These are phyloP conservation scores for Penicillium sp. DNA, from an alignment of 2,329 filamentous ascomycete genomes.

Conservation along the genomic window DNA sequence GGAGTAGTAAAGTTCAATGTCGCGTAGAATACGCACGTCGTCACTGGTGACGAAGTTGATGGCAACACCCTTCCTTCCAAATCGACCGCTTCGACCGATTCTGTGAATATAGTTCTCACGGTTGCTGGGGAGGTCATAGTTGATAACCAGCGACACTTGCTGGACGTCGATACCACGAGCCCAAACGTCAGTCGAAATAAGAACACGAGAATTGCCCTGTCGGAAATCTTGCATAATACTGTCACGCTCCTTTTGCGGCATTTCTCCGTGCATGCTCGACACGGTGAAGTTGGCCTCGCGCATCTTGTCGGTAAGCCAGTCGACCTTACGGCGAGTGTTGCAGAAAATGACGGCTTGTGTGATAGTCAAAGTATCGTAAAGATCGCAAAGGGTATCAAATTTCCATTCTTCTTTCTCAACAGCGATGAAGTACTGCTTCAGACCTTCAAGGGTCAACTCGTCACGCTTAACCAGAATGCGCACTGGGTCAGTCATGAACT, in stretches of 20 bases:
- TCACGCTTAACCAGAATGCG: constrained; percentile 98
- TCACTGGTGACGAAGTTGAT: constrained; percentile 99
- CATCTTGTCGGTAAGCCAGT: constrained; percentile 99
- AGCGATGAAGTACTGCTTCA: constrained; percentile 99
- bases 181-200: constrained; percentile 98
- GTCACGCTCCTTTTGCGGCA: constrained; percentile 97
- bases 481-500: constrained; percentile 98
- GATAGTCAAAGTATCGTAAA: constrained; percentile 98
- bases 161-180: constrained; percentile 98
- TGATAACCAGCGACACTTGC: constrained; percentile 96
- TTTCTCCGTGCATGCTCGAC: constrained; percentile 97
- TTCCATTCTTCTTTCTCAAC: constrained; percentile 99
- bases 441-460: constrained; percentile 91
- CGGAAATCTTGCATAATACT: constrained; percentile 99
- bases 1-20: constrained; percentile 95
- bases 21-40: constrained; percentile 92
- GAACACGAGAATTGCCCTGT: constrained; percentile 89
- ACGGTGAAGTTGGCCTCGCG: constrained; percentile 98
- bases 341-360: constrained; percentile 99
- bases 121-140: constrained; percentile 96
- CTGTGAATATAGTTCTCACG: constrained; percentile 99
- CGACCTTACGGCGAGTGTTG: constrained; percentile 97
- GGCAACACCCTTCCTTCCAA: constrained; percentile 95
- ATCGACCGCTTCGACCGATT: constrained; percentile 91
- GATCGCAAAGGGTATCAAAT: constrained; percentile 95